These are phyloP conservation scores for Plectosphaerella cucumerina DNA, from an alignment of 2,329 filamentous ascomycete genomes.

Conservation along the genomic window DNA sequence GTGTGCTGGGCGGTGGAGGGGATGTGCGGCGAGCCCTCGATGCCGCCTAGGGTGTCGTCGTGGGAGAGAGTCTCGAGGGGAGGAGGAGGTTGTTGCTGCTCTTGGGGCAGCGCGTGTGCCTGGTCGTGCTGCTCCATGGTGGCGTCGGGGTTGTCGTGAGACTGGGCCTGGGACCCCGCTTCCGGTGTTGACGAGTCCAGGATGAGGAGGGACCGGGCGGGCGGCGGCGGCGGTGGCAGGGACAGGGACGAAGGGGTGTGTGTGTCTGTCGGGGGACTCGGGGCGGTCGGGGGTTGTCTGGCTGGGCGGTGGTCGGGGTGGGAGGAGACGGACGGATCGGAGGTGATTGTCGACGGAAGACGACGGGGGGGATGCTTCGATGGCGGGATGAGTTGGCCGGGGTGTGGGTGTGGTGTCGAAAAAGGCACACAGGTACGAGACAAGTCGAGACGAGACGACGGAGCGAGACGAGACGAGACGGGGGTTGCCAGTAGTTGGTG, in stretches of 20 bases:
- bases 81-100: slow-evolving; percentile 10
- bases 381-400: neutral
- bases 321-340: neutral
- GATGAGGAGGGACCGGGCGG: slow-evolving; percentile 29
- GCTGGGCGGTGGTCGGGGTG: neutral
- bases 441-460: no score
- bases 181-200: slow-evolving; percentile 51
- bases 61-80: slow-evolving; percentile 13
- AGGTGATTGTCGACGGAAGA: no score
- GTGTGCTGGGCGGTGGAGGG: slow-evolving; percentile 17
- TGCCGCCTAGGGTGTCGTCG: slow-evolving; percentile 46
- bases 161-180: slow-evolving; percentile 46
- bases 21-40: slow-evolving; percentile 44
- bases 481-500: no score
- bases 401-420: neutral
- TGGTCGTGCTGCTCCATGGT: slow-evolving; percentile 44
- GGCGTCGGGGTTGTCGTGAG: slow-evolving; percentile 46
- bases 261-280: neutral
- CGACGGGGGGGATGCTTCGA: neutral
- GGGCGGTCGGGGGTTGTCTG: neutral
- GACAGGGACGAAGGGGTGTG: no score
- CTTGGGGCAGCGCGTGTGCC: slow-evolving; percentile 24
- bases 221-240: no score
- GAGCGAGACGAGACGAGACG: no score
- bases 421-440: neutral